A percentile compares a stretch with the other conserved stretches of the same genome.
These are phyloP conservation scores for Salix arbutifolia DNA, from an alignment of 345 rosid species.

Conservation along the genomic window DNA sequence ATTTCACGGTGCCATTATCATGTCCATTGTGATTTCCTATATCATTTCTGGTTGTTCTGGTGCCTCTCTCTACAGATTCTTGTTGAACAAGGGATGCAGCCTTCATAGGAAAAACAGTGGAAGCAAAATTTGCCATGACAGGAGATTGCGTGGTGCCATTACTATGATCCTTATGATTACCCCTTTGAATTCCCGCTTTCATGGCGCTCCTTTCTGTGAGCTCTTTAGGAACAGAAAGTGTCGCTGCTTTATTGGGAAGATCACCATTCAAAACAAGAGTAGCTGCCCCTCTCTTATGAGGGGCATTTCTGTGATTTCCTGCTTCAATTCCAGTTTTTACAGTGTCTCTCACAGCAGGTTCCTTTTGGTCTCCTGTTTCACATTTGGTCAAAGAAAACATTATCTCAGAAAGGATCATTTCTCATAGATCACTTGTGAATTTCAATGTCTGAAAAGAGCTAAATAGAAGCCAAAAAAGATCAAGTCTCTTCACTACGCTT, in stretches of 20 bases:
- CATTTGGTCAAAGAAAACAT: conserved; percentile 11
- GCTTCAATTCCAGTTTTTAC: conserved; percentile 14
- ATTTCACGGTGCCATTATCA: not conserved
- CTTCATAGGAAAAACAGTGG: not conserved
- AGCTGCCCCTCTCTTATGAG: no score
- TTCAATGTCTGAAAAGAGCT: not conserved
- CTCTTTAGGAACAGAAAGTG: conserved; percentile 2
- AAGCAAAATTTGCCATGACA: not conserved
- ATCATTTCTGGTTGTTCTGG: not conserved
- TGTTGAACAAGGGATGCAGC: not conserved
- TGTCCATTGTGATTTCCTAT: not conserved
- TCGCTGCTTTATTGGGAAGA: no score
- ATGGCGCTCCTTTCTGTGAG: conserved; percentile 1
- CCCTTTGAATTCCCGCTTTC: conserved; percentile 14
- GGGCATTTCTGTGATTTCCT: conserved; percentile 1
- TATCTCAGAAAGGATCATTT: conserved; percentile 18
- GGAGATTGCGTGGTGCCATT: conserved; percentile 23
- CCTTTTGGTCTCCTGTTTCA: conserved; percentile 21
- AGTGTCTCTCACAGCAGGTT: conserved; percentile 7
- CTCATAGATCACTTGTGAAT: not conserved
- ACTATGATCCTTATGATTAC: conserved; percentile 9
- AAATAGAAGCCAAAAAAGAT: not conserved
- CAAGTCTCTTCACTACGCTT: no score
- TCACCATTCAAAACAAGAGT: no score
- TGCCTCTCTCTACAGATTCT: not conserved